phyloP scores from a whole-genome alignment of 2,329 filamentous ascomycete species.

The Pyrenophora tritici-repentis region DNA sequence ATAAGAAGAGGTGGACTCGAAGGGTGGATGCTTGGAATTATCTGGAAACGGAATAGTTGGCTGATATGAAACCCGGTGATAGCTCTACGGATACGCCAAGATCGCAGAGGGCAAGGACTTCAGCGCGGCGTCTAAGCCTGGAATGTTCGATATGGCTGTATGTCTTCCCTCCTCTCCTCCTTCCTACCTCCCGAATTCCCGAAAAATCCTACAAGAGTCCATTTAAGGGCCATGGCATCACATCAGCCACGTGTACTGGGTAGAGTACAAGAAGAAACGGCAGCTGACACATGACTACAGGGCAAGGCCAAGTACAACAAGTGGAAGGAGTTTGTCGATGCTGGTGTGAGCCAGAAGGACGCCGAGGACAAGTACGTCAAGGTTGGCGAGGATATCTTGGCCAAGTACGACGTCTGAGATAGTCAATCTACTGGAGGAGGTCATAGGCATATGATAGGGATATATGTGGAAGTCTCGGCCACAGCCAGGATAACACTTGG shows the following conservation, averaged over 20 bases:
- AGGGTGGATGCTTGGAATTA: no score
- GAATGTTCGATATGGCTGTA: constrained; percentile 74
- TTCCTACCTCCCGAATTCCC: not conserved
- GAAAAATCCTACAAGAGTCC: no score
- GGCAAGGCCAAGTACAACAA: constrained; percentile 79
- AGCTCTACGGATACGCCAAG: constrained; percentile 60
- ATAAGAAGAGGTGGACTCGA: no score
- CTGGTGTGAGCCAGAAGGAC: constrained; percentile 63
- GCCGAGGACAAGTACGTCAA: constrained; percentile 80
- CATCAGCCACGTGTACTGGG: no score
- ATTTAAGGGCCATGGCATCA: not conserved
- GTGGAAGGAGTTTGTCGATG: constrained; percentile 74
- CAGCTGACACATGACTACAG: constrained; percentile 50
- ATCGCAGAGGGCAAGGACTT: constrained; percentile 48
- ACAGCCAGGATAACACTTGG: no score
- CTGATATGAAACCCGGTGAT: not conserved
- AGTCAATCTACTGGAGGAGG: no score
- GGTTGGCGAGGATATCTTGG: constrained; percentile 73
- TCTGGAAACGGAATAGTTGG: not conserved
- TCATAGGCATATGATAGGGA: no score
- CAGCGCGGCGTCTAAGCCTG: constrained; percentile 56
- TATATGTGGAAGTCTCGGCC: no score
- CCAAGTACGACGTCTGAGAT: constrained; percentile 64
- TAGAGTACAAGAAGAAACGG: not conserved
- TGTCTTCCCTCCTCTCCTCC: constrained; percentile 18